A percentile compares a stretch with the other conserved stretches of the same genome.
Conservation (phyloP, 192 early-diverging fungal species). For the Rhizophagus sp. region DNA sequence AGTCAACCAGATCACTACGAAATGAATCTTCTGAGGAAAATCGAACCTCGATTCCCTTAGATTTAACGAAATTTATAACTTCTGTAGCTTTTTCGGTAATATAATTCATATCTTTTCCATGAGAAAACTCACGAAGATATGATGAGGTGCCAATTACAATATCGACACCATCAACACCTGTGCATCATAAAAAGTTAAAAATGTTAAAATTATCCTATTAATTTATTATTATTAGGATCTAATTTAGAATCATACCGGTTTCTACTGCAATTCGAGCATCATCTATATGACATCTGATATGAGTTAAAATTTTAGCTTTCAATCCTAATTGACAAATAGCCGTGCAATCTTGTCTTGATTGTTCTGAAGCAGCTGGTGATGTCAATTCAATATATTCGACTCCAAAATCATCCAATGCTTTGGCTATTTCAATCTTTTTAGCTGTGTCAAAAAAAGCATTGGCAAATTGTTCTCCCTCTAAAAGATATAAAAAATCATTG, state of each 20-base stretch:
- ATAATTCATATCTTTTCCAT: constrained; percentile 99
- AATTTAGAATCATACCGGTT: constrained; percentile 53
- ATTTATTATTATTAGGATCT: not conserved
- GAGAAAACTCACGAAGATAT: constrained; percentile 95
- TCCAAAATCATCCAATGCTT: constrained; percentile 96
- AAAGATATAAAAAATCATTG: constrained; percentile 29
- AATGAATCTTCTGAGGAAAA: constrained; percentile 99
- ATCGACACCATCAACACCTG: constrained; percentile 90
- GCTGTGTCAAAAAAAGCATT: constrained; percentile 98
- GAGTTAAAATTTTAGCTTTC: constrained; percentile 97
- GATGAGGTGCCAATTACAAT: constrained; percentile 98
- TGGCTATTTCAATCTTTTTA: constrained; percentile 98
- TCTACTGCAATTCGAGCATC: constrained; percentile 96
- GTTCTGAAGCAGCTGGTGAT: constrained; percentile 94
- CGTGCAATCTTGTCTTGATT: constrained; percentile 90
- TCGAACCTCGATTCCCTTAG: constrained; percentile 93
- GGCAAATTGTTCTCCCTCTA: constrained; percentile 99
- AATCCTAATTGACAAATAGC: constrained; percentile 90
- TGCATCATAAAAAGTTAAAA: not conserved
- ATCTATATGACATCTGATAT: constrained; percentile 98
- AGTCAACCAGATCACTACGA: constrained; percentile 94
- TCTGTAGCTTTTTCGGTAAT: constrained; percentile 95
- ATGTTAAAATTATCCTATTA: not conserved
- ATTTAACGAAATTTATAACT: constrained; percentile 95
- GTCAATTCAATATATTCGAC: constrained; percentile 99